Conservation (phyloP, 345 rosid genomes). For the Moricandia arvensis region DNA sequence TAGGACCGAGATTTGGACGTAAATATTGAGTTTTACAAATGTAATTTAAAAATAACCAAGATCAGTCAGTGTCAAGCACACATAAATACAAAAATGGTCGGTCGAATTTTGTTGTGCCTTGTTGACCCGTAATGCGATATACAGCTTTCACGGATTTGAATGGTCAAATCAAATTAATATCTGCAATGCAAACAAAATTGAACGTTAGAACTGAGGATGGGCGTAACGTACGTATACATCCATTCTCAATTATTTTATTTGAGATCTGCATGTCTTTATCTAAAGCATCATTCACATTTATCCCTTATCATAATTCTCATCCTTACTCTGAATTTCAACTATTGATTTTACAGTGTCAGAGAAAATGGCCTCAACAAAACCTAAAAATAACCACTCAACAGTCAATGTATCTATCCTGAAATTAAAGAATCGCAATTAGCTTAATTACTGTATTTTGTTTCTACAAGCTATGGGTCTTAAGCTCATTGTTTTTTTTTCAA, state of each 20-base stretch:
- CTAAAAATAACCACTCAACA: conserved; percentile 14
- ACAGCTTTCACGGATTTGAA: conserved; percentile 23
- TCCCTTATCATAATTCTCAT: conserved; percentile 1
- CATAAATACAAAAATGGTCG: conserved; percentile 25
- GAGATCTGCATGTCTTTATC: conserved; percentile 17
- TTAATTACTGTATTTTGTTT: no score
- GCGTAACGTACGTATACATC: conserved; percentile 12
- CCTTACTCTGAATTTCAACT: background rate
- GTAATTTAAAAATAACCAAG: background rate
- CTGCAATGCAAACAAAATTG: conserved; percentile 9
- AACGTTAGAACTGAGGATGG: background rate
- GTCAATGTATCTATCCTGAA: background rate
- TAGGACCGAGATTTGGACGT: background rate
- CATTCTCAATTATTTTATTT: conserved; percentile 17
- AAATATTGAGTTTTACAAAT: conserved; percentile 1
- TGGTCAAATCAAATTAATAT: conserved; percentile 32
- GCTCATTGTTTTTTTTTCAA: no score
- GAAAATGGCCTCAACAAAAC: conserved; percentile 17
- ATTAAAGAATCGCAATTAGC: no score
- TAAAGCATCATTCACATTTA: conserved; percentile 12
- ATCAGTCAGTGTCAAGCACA: conserved; percentile 15
- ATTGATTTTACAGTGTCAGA: conserved; percentile 9
- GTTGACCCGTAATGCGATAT: conserved; percentile 33
- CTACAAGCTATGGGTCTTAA: no score
- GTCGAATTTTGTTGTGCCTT: conserved; percentile 17